phyloP scores from a whole-genome alignment of 129 eudicot species.

The Flaveria sonorensis region DNA sequence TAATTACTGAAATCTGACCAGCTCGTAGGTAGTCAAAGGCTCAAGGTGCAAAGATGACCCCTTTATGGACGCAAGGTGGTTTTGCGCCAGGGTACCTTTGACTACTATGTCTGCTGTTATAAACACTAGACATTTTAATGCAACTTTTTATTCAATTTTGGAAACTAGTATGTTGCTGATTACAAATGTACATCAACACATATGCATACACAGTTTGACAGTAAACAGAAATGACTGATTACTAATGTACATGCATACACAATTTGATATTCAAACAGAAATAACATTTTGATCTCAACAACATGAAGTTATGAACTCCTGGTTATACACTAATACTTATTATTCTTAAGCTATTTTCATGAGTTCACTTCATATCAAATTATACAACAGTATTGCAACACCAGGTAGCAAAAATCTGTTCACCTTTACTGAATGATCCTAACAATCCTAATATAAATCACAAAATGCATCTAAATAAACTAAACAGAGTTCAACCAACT shows the following conservation, averaged over 20 bases:
- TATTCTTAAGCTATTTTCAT: background rate
- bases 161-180: background rate
- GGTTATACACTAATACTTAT: background rate
- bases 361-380: background rate
- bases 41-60: too few species aligned
- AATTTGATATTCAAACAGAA: constrained; percentile 13
- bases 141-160: background rate
- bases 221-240: background rate
- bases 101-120: background rate
- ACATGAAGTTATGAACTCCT: constrained; percentile 6
- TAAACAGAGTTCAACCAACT: constrained; percentile 1
- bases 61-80: too few species aligned
- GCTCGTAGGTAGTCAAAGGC: background rate
- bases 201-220: constrained; percentile 11
- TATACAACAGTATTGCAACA: background rate
- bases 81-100: too few species aligned
- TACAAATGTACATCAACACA: constrained; percentile 4
- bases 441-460: too few species aligned
- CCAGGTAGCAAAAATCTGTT: constrained; percentile 6
- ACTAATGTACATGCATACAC: background rate
- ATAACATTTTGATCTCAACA: background rate
- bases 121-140: background rate
- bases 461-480: background rate
- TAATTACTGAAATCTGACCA: background rate
- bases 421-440: background rate